Base-by-base conservation (phyloP, 2,329 filamentous ascomycete species). In the Phyllosticta citribraziliensis region DNA sequence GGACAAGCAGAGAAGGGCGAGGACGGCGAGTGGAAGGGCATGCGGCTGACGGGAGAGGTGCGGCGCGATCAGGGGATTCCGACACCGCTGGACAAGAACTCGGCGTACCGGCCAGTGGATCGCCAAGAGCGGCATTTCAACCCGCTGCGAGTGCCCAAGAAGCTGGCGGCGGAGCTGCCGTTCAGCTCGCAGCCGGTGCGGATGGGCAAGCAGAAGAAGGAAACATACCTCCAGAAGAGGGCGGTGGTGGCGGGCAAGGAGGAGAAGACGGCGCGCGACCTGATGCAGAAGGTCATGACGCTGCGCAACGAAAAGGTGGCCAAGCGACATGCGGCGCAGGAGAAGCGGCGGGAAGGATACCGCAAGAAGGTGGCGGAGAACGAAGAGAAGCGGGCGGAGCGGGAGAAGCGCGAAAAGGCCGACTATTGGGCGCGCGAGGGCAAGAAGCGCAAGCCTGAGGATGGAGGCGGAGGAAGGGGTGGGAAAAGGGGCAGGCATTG, bases 341-440 rank as follows among this genome's bases (percentile, higher is more conserved):
- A 97, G 70, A 90, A 93, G 80, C 84, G 90, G 71, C 84, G 89
- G 64, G 84, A 85, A 66, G 85, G 85, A 66, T 94, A 96, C 76
- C 82, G 87, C 67, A 89, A 88, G 77, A 94, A 91, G 81, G 82
- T 97, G 51, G 88, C 84, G 8, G 89, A 90, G 70, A 86, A 86
- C 70, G 81, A 86, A 69, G 91, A 96, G 82, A 95, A 91, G 84
- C 89, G 90, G 77, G 83, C 83, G 62, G 89, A 87, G 63, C 80
- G 92, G 58, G 92, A 97, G 80, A 95, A 92, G 84, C 85, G 85
- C 68, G 93, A 99, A 79, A 88, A 86, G 72, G 88, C 96, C 73
- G 92, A 96, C 68, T 99, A 86, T 72, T 99, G 94, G 94, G 81
- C 85, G 68, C 86, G 86, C 69, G 95, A 99, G 76, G 94, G 94